phyloP scores from a whole-genome alignment of 2,329 filamentous ascomycete genomes.

The Aspergillus bombycis region DNA sequence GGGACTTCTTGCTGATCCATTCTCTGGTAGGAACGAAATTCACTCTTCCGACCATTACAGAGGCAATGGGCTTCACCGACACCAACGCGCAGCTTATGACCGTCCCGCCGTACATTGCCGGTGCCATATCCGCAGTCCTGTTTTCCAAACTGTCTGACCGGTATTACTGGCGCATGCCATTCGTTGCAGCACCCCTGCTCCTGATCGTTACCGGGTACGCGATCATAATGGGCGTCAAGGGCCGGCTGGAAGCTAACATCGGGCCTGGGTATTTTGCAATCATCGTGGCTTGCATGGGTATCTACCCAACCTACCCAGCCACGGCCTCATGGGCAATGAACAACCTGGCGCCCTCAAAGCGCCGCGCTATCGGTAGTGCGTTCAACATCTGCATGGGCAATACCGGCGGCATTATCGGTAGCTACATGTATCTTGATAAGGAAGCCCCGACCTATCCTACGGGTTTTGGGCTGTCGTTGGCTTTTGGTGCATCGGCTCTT shows the following conservation, averaged over 20 bases:
- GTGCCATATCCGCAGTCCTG: conserved; percentile 27
- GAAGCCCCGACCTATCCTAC: conserved; percentile 27
- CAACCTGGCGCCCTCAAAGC: conserved; percentile 28
- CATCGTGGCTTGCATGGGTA: conserved; percentile 26
- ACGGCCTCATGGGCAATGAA: conserved; percentile 30
- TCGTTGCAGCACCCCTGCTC: conserved; percentile 21
- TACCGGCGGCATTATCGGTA: conserved; percentile 27
- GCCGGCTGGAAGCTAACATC: conserved; percentile 20
- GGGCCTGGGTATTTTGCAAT: conserved; percentile 28
- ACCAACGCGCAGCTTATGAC: conserved; percentile 39
- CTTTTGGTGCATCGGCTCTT: conserved; percentile 35
- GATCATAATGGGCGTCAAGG: conserved; percentile 27
- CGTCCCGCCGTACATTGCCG: conserved; percentile 30
- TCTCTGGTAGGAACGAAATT: conserved; percentile 35
- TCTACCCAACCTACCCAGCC: conserved; percentile 30
- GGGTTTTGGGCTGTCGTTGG: conserved; percentile 25
- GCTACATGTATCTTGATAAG: conserved; percentile 27
- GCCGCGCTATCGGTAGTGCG: conserved; percentile 26
- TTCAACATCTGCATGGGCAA: conserved; percentile 28
- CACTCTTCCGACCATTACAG: conserved; percentile 43
- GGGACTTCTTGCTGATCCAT: conserved; percentile 20
- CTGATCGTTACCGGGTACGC: conserved; percentile 20
- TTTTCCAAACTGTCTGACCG: conserved; percentile 27
- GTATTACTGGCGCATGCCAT: conserved; percentile 31
- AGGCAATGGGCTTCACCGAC: conserved; percentile 38